Evolutionary conservation across 2,329 filamentous ascomycete species (phyloP).

Genomic region (Claviceps humidiphila): DNA sequence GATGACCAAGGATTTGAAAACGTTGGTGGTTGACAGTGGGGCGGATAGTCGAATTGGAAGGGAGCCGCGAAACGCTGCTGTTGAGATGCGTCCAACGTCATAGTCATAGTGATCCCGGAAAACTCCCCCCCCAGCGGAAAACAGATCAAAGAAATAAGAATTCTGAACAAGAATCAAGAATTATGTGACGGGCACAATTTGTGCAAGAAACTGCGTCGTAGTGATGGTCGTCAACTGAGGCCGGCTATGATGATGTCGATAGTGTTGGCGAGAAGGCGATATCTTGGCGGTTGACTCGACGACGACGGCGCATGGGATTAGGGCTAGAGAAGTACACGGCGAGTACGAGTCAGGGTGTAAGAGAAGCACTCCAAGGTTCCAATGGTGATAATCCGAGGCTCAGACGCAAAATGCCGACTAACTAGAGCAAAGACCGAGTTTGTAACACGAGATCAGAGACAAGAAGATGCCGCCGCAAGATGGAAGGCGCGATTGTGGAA

Average conservation of each 20-base stretch:
- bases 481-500: slow-evolving; percentile 16
- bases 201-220: neutral
- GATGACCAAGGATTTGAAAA: slow-evolving; percentile 87
- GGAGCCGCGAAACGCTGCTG: slow-evolving; percentile 64
- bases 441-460: slow-evolving; percentile 27
- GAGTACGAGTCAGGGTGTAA: neutral
- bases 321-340: neutral
- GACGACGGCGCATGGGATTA: neutral
- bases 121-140: neutral
- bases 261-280: neutral
- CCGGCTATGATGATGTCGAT: neutral
- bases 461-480: slow-evolving; percentile 24
- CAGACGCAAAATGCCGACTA: slow-evolving; percentile 35
- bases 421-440: slow-evolving; percentile 31
- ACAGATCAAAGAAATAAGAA: neutral
- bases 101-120: slow-evolving; percentile 57
- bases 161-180: no score
- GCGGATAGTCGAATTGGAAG: slow-evolving; percentile 65
- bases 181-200: neutral
- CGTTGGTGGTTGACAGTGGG: slow-evolving; percentile 43
- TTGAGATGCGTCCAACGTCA: slow-evolving; percentile 74
- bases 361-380: slow-evolving; percentile 6
- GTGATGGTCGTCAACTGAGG: neutral
- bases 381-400: slow-evolving; percentile 29
- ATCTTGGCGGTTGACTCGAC: neutral